Evolutionary conservation across 495 filamentous ascomycete species (phyloP).

Genomic region (Penicillium cataractarum): DNA sequence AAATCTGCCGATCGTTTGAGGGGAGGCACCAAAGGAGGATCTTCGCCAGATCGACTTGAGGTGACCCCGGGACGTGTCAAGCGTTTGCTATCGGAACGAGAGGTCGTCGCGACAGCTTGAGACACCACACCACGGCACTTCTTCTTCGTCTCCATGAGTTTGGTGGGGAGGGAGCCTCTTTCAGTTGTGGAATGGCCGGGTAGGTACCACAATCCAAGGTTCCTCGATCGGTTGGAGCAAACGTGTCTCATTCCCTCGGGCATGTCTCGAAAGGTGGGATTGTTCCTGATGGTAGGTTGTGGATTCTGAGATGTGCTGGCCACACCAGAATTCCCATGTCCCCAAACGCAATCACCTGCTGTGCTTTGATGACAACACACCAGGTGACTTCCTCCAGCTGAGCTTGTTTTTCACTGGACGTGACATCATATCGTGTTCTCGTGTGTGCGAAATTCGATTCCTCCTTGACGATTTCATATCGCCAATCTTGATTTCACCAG

Average conservation of each 20-base stretch:
- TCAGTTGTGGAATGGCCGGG: not conserved
- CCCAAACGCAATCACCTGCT: not conserved
- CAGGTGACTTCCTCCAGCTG: not conserved
- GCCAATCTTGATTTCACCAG: not conserved
- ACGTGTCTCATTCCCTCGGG: not conserved
- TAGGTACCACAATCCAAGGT: not conserved
- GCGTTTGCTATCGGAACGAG: not conserved
- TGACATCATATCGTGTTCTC: not conserved
- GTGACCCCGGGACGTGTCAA: not conserved
- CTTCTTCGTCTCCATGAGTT: not conserved
- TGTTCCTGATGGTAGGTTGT: not conserved
- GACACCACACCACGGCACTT: not conserved
- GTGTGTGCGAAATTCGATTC: not conserved
- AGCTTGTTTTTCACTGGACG: not conserved
- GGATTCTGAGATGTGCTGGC: not conserved
- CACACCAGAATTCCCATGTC: not conserved
- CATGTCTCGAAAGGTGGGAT: not conserved
- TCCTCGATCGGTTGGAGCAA: not conserved
- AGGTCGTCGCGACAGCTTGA: not conserved
- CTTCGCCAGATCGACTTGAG: not conserved
- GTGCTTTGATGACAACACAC: not conserved
- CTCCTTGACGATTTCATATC: not conserved
- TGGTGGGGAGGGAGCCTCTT: not conserved
- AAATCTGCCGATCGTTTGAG: not conserved
- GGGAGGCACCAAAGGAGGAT: not conserved